A percentile compares a stretch with the other conserved stretches of the same genome.
Conservation (phyloP, 2,329 filamentous ascomycete genomes). For the Zymoseptoria tritici region DNA sequence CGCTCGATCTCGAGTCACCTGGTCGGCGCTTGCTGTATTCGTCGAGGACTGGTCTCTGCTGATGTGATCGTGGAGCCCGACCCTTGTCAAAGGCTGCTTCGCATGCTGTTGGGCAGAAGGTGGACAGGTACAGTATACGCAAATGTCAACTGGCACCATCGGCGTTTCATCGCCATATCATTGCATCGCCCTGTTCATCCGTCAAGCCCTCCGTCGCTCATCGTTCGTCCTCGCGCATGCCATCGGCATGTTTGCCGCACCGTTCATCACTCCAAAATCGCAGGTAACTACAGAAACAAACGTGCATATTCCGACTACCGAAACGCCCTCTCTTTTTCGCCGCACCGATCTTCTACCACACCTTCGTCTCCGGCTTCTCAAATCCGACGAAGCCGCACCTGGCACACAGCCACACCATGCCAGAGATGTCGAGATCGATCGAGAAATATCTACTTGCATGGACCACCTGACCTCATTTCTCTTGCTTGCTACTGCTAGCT, state of each 20-base stretch:
- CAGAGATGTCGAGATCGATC: neutral
- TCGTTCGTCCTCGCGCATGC: neutral
- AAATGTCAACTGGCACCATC: neutral
- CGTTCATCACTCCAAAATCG: neutral
- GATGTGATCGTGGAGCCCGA: neutral
- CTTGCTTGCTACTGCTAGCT: neutral
- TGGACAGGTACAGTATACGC: neutral
- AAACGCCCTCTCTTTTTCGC: neutral
- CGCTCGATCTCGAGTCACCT: neutral
- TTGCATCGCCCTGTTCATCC: neutral
- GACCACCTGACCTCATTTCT: neutral
- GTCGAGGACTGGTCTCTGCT: neutral
- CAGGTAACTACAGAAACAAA: neutral
- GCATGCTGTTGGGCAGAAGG: neutral
- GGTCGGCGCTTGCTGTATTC: no score
- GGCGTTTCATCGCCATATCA: neutral
- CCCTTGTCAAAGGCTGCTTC: neutral
- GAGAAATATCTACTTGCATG: neutral
- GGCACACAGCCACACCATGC: neutral
- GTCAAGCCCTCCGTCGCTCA: neutral
- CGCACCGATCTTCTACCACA: neutral
- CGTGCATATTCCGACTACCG: neutral
- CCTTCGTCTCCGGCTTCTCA: neutral
- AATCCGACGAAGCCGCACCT: neutral
- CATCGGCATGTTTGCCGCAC: neutral